phyloP scores from a whole-genome alignment of 2,329 filamentous ascomycete genomes.

The Colletotrichum sp. region DNA sequence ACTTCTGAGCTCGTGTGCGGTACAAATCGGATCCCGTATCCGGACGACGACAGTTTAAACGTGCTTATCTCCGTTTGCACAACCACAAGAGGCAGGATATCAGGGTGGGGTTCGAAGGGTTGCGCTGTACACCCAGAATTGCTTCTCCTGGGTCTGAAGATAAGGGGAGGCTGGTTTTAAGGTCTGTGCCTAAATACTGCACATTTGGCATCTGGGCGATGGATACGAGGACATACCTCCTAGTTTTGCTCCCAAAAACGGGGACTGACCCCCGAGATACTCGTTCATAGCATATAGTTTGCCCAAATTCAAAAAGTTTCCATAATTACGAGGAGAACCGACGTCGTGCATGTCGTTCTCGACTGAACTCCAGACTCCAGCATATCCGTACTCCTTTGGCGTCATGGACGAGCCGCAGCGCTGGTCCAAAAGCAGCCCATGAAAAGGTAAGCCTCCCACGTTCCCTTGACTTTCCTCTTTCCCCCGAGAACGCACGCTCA shows the following conservation, averaged over 20 bases:
- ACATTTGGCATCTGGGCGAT: background rate
- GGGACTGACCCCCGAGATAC: background rate
- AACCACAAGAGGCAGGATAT: background rate
- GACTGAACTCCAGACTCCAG: constrained; percentile 16
- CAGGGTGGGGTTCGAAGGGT: background rate
- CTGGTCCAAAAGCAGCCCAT: background rate
- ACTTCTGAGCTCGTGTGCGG: background rate
- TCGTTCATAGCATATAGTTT: background rate
- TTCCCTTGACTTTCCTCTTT: background rate
- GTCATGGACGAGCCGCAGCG: background rate
- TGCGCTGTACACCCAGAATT: background rate
- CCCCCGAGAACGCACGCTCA: background rate
- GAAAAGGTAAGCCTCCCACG: background rate
- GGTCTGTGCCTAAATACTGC: background rate
- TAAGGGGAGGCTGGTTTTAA: background rate
- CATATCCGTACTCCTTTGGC: constrained; percentile 1
- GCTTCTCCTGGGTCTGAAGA: background rate
- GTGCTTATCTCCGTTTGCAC: background rate
- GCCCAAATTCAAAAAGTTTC: constrained; percentile 1
- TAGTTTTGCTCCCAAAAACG: background rate
- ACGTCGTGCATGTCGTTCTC: background rate
- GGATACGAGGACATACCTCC: background rate
- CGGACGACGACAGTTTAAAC: background rate
- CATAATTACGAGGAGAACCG: background rate
- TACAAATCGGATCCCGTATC: background rate